A percentile compares a stretch with the other conserved stretches of the same genome.
Evolutionary conservation across 176 grass and related monocot species (phyloP).

Genomic region (Rhynchospora breviuscula): DNA sequence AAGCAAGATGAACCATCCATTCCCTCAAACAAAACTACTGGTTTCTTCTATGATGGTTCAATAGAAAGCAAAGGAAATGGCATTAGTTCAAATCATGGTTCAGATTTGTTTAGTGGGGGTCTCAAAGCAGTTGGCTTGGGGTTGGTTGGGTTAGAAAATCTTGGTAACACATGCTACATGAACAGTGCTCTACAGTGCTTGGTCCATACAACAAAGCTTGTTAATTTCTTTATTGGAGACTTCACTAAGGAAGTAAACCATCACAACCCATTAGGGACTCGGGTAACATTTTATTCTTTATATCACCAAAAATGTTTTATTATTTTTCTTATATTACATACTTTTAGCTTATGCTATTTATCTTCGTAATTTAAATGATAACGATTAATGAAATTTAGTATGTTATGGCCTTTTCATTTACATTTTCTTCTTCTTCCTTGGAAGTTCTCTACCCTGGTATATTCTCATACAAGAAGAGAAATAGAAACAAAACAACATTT

Average conservation of each 20-base stretch:
- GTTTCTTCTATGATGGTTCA: slow-evolving; percentile 34
- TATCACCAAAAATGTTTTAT: background rate
- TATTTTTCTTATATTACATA: background rate
- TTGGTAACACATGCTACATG: slow-evolving; percentile 99
- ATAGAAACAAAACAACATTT: background rate
- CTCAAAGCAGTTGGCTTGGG: slow-evolving; percentile 58
- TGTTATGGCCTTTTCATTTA: background rate
- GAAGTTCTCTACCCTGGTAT: background rate
- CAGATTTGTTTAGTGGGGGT: slow-evolving; percentile 45
- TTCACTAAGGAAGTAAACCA: slow-evolving; percentile 75
- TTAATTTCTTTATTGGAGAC: slow-evolving; percentile 85
- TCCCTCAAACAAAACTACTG: slow-evolving; percentile 17
- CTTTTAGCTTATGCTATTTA: background rate
- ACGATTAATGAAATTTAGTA: background rate
- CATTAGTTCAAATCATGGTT: slow-evolving; percentile 17
- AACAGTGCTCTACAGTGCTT: slow-evolving; percentile 95
- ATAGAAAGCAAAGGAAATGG: slow-evolving; percentile 41
- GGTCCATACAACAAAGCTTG: slow-evolving; percentile 80
- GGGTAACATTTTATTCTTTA: slow-evolving; percentile 31
- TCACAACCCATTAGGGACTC: slow-evolving; percentile 70
- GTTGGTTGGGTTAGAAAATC: slow-evolving; percentile 79
- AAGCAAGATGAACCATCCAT: slow-evolving; percentile 50
- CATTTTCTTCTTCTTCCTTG: background rate
- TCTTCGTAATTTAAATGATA: slow-evolving; percentile 10
- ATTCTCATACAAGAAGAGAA: background rate